Conservation (phyloP, 768 basidiomycete genomes). For the Boletus tylopilopsis region DNA sequence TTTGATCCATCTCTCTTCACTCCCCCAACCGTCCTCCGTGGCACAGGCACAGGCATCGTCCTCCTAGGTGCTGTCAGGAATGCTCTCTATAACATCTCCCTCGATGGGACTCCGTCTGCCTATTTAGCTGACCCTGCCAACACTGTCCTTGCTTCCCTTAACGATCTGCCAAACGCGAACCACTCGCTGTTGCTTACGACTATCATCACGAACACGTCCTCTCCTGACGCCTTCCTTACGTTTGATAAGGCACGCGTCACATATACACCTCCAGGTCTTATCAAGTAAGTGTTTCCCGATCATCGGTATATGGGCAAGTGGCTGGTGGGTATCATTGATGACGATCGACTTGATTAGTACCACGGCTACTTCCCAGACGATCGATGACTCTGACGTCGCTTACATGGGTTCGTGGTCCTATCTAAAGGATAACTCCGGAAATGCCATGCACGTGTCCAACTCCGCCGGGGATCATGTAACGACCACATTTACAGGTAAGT, state of each 20-base stretch:
- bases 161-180: slow-evolving; percentile 41
- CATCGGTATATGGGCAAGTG: slow-evolving; percentile 3
- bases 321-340: slow-evolving; percentile 16
- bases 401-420: slow-evolving; percentile 58
- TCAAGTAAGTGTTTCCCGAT: slow-evolving; percentile 33
- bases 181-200: slow-evolving; percentile 59
- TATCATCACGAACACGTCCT: slow-evolving; percentile 32
- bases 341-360: slow-evolving; percentile 29
- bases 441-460: slow-evolving; percentile 30
- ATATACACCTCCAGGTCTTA: slow-evolving; percentile 29
- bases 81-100: slow-evolving; percentile 43
- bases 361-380: slow-evolving; percentile 32
- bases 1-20: not conserved
- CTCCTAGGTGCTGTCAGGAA: slow-evolving; percentile 49
- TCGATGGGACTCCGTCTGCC: slow-evolving; percentile 45
- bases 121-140: slow-evolving; percentile 25
- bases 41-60: slow-evolving; percentile 60
- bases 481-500: slow-evolving; percentile 47
- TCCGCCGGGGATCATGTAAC: slow-evolving; percentile 44
- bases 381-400: slow-evolving; percentile 45
- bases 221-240: slow-evolving; percentile 39
- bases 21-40: slow-evolving; percentile 1
- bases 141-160: slow-evolving; percentile 48
- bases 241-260: slow-evolving; percentile 59
- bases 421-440: slow-evolving; percentile 29